phyloP scores from a whole-genome alignment of 2,329 filamentous ascomycete species.

The Cadophora luteo-olivacea region DNA sequence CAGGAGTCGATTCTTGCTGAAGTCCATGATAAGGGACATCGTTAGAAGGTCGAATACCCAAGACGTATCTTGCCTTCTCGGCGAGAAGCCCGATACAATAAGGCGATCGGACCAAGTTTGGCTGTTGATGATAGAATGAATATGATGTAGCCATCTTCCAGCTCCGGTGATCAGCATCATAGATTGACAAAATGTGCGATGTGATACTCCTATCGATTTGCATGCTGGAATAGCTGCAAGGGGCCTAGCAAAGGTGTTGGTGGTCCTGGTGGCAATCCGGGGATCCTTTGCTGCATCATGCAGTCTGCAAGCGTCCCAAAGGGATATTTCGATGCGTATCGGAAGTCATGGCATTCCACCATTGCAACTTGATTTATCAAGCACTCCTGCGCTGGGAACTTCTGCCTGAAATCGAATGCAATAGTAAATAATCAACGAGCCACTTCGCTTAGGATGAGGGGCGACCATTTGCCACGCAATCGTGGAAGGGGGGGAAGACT shows the following conservation, averaged over 20 bases:
- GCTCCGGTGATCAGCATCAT: background rate
- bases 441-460: background rate
- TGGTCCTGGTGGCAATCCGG: constrained; percentile 1
- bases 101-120: background rate
- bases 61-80: background rate
- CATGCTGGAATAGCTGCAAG: background rate
- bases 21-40: no score
- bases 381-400: background rate
- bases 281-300: constrained; percentile 5
- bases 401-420: background rate
- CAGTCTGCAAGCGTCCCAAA: background rate
- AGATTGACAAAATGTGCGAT: background rate
- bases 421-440: background rate
- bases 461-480: background rate
- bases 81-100: background rate
- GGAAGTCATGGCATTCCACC: background rate
- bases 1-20: no score
- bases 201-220: background rate
- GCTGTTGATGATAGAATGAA: background rate
- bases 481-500: background rate
- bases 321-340: background rate
- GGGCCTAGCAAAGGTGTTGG: background rate
- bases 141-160: background rate
- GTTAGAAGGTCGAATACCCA: no score
- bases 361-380: background rate